These are phyloP conservation scores for Phaeosphaeria sp. DNA, from an alignment of 2,329 filamentous ascomycete species.

Conservation along the genomic window DNA sequence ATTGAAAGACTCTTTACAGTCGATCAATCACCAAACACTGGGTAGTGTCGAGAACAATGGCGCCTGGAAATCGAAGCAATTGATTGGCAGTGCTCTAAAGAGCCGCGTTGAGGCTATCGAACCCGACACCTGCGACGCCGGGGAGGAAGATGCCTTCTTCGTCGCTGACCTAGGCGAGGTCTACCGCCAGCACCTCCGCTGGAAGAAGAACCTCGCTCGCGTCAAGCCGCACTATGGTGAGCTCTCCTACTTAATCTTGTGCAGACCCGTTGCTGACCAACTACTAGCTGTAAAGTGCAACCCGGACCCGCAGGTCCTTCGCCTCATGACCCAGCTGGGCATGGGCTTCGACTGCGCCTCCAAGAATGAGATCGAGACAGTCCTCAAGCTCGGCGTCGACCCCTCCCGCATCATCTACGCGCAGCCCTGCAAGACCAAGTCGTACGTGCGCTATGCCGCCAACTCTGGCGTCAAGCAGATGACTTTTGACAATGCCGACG, in stretches of 20 bases:
- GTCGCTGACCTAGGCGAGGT: conserved; percentile 97
- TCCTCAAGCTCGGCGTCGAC: conserved; percentile 81
- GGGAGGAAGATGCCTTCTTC: conserved; percentile 97
- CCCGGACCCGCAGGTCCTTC: conserved; percentile 87
- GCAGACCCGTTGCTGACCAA: conserved; percentile 28
- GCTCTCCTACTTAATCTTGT: conserved; percentile 36
- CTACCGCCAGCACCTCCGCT: conserved; percentile 97
- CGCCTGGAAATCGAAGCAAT: conserved; percentile 69
- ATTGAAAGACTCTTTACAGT: conserved; percentile 44
- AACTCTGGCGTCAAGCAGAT: conserved; percentile 90
- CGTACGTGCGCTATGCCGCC: conserved; percentile 90
- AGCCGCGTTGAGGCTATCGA: conserved; percentile 84
- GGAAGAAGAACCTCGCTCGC: conserved; percentile 91
- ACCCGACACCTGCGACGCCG: conserved; percentile 84
- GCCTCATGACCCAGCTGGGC: conserved; percentile 84
- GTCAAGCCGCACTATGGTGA: conserved; percentile 96
- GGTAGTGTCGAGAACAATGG: conserved; percentile 55
- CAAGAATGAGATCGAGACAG: conserved; percentile 94
- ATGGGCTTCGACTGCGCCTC: conserved; percentile 98
- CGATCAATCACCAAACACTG: conserved; percentile 35
- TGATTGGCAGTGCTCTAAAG: conserved; percentile 88
- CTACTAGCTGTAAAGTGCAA: conserved; percentile 93
- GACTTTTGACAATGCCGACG: conserved; percentile 98
- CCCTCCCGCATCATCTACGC: conserved; percentile 97
- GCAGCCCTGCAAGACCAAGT: conserved; percentile 99